These are phyloP conservation scores for Didymella pinodella DNA, from an alignment of 2,329 filamentous ascomycete genomes.

Conservation along the genomic window DNA sequence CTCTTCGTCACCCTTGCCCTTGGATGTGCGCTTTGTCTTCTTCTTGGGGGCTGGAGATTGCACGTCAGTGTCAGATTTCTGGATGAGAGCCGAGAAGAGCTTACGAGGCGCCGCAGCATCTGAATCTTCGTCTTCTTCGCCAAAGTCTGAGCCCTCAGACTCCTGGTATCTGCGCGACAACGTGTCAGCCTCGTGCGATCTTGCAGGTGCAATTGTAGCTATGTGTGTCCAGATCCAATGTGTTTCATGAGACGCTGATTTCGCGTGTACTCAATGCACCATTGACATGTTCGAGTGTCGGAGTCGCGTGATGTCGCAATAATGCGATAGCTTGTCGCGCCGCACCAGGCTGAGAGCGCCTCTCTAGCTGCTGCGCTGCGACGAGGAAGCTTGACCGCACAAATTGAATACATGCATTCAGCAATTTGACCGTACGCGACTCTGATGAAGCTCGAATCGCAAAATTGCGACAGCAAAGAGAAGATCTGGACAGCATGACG, in stretches of 20 bases:
- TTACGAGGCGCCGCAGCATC: slow-evolving; percentile 49
- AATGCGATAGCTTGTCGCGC: slow-evolving; percentile 6
- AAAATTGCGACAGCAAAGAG: slow-evolving; percentile 31
- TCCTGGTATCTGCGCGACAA: slow-evolving; percentile 44
- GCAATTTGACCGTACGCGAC: slow-evolving; percentile 29
- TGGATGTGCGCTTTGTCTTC: slow-evolving; percentile 43
- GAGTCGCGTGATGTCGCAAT: neutral
- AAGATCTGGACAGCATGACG: slow-evolving; percentile 44
- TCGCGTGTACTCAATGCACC: neutral
- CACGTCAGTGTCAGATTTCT: slow-evolving; percentile 8
- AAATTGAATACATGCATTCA: slow-evolving; percentile 23
- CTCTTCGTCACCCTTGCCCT: slow-evolving; percentile 43
- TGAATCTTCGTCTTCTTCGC: slow-evolving; percentile 48
- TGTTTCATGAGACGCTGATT: neutral
- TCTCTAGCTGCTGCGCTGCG: slow-evolving; percentile 10
- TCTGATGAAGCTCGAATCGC: slow-evolving; percentile 28
- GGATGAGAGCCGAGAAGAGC: slow-evolving; percentile 12
- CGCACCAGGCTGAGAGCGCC: neutral
- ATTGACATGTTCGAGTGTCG: neutral
- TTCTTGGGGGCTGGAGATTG: slow-evolving; percentile 45
- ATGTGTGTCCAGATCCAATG: neutral
- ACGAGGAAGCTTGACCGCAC: slow-evolving; percentile 10
- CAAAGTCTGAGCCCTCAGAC: slow-evolving; percentile 49
- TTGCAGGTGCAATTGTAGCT: neutral
- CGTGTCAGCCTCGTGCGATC: slow-evolving; percentile 29